A percentile compares a stretch with the other conserved stretches of the same genome.
These are phyloP conservation scores for Candida golubevii DNA, from an alignment of 805 yeast genomes.

Conservation along the genomic window DNA sequence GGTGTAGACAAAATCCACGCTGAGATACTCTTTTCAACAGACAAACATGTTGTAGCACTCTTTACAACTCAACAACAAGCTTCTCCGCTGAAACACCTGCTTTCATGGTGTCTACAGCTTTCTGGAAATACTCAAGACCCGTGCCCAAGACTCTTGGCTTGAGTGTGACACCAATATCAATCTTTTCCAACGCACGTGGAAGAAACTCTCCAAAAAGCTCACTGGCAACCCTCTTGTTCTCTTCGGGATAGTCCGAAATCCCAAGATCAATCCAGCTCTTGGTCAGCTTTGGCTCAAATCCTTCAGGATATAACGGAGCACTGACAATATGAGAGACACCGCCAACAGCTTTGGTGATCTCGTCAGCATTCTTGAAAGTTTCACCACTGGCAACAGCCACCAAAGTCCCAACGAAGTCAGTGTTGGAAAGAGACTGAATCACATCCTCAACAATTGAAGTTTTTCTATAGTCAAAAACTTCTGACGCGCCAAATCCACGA, in stretches of 20 bases:
- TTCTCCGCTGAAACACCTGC: conserved; percentile 9
- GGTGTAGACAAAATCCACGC: no score
- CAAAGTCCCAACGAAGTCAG: conserved; percentile 8
- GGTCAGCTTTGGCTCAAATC: conserved; percentile 3
- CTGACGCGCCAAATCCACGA: conserved; percentile 6
- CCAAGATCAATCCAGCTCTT: conserved; percentile 7
- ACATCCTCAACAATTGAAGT: conserved; percentile 5
- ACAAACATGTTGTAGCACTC: no score
- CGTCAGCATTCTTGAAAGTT: conserved; percentile 7
- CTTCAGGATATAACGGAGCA: conserved; percentile 7
- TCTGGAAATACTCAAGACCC: conserved; percentile 5
- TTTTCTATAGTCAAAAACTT: conserved; percentile 7
- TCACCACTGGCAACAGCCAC: conserved; percentile 10
- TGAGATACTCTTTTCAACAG: no score
- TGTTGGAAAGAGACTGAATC: not conserved
- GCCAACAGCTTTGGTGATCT: conserved; percentile 1
- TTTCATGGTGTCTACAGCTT: conserved; percentile 4
- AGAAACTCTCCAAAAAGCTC: conserved; percentile 2
- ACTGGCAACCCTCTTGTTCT: not conserved
- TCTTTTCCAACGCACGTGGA: conserved; percentile 4
- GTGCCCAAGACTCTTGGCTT: conserved; percentile 6
- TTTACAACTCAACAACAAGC: conserved; percentile 9
- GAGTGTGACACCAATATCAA: not conserved
- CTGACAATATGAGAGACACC: conserved; percentile 2
- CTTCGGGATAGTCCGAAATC: conserved; percentile 3